These are phyloP conservation scores for Rhynchosporium graminicola DNA, from an alignment of 2,329 filamentous ascomycete species.

Conservation along the genomic window DNA sequence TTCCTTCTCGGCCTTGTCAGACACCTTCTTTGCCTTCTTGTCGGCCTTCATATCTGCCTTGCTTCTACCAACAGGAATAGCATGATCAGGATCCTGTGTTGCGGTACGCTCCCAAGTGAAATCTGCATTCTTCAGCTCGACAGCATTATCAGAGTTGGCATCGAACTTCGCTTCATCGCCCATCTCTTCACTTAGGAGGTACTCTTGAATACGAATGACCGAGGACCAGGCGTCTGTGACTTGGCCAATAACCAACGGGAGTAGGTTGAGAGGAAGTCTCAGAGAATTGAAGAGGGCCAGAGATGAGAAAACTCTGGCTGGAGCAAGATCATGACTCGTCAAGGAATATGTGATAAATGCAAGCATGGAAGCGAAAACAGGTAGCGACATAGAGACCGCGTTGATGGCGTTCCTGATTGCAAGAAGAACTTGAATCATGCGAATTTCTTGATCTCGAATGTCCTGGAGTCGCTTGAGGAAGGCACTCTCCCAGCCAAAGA, in stretches of 20 bases:
- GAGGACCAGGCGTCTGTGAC: constrained; percentile 88
- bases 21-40: constrained; percentile 47
- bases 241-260: constrained; percentile 86
- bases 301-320: constrained; percentile 87
- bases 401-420: constrained; percentile 69
- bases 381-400: constrained; percentile 61
- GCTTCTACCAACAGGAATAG: constrained; percentile 45
- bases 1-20: constrained; percentile 46
- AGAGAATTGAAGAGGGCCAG: constrained; percentile 91
- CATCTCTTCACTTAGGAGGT: constrained; percentile 81
- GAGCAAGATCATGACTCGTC: constrained; percentile 65
- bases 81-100: constrained; percentile 52
- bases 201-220: constrained; percentile 82
- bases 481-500: constrained; percentile 90
- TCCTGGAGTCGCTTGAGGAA: constrained; percentile 76
- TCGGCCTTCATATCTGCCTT: constrained; percentile 39
- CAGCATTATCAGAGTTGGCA: constrained; percentile 62
- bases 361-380: constrained; percentile 93
- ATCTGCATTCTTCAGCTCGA: constrained; percentile 69
- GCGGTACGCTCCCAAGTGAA: constrained; percentile 86
- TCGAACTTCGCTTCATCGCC: constrained; percentile 65
- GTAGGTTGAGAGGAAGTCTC: constrained; percentile 83
- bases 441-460: constrained; percentile 76
- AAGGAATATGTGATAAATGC: constrained; percentile 83
- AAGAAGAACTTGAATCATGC: constrained; percentile 79